phyloP scores from a whole-genome alignment of 1,284 basidiomycete genomes.

The Sporisorium exsertum region DNA sequence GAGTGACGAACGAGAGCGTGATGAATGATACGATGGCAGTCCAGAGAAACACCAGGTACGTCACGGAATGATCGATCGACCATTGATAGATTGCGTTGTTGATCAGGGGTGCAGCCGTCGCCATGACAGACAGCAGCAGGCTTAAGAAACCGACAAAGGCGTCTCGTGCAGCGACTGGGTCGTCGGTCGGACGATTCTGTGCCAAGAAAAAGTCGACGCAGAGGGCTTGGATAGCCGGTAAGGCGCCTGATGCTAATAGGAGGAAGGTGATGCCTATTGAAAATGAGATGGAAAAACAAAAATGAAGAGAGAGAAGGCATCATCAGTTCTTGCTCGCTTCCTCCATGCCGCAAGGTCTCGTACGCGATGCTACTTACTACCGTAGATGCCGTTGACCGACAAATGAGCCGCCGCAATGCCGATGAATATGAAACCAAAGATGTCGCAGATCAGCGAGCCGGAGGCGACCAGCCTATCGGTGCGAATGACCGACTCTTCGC shows the following conservation, averaged over 20 bases:
- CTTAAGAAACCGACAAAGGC: conserved; percentile 38
- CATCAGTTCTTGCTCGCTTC: not conserved
- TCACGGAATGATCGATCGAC: conserved; percentile 28
- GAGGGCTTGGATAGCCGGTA: conserved; percentile 34
- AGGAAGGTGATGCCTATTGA: conserved; percentile 17
- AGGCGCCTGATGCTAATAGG: conserved; percentile 18
- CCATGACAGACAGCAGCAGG: conserved; percentile 15
- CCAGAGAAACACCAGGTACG: conserved; percentile 29
- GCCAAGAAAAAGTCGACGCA: conserved; percentile 43
- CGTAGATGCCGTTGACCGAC: conserved; percentile 25
- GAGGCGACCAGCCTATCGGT: conserved; percentile 36
- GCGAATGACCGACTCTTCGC: conserved; percentile 32
- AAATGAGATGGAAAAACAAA: not conserved
- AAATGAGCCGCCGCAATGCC: conserved; percentile 28
- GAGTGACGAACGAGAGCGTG: conserved; percentile 19
- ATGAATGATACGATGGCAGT: conserved; percentile 15
- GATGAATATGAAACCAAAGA: conserved; percentile 23
- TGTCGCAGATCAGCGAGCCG: conserved; percentile 17
- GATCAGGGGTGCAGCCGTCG: conserved; percentile 23
- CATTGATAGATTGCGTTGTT: conserved; percentile 38
- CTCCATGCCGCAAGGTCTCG: not conserved
- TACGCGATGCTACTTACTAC: conserved; percentile 10
- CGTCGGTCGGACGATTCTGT: conserved; percentile 26
- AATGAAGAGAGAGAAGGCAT: not conserved
- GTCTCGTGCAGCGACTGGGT: conserved; percentile 35